Conservation (phyloP, 768 basidiomycete genomes). For the Arthromyces matolae region DNA sequence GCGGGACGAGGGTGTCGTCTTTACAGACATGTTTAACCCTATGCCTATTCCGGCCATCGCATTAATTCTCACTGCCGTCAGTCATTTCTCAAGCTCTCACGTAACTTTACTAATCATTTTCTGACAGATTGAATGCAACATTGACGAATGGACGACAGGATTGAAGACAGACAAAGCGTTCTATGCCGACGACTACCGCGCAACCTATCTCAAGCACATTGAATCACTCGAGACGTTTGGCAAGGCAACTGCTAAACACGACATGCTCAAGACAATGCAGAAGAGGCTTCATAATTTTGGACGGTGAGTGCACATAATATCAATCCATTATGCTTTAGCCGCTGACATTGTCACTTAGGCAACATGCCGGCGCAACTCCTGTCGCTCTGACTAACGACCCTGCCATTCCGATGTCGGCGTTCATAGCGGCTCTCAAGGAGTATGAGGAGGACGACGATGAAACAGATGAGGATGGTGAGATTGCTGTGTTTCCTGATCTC, state of each 20-base stretch:
- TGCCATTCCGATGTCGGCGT: background rate
- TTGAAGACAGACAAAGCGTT: slow-evolving; percentile 2
- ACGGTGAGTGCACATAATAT: background rate
- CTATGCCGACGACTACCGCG: slow-evolving; percentile 2
- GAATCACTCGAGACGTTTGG: background rate
- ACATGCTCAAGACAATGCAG: background rate
- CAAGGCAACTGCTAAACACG: background rate
- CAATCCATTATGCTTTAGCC: background rate
- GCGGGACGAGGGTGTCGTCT: slow-evolving; percentile 21
- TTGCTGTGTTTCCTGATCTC: too few relatives aligned
- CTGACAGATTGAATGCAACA: slow-evolving; percentile 5
- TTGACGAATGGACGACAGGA: slow-evolving; percentile 1
- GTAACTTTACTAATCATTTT: background rate
- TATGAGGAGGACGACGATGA: slow-evolving; percentile 1
- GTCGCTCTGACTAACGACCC: background rate
- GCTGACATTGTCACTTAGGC: background rate
- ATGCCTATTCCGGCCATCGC: slow-evolving; percentile 9
- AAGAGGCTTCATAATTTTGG: slow-evolving; percentile 1
- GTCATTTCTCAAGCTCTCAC: background rate
- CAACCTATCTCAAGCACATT: slow-evolving; percentile 1
- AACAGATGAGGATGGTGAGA: background rate
- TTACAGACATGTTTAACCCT: slow-evolving; percentile 20
- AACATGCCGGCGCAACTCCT: background rate
- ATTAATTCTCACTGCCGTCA: slow-evolving; percentile 17
- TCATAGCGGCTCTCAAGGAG: background rate